Percentiles rank a stretch among this genome's conserved stretches.
Conservation (phyloP, 768 basidiomycete species). For the Phylloporus sp. region DNA sequence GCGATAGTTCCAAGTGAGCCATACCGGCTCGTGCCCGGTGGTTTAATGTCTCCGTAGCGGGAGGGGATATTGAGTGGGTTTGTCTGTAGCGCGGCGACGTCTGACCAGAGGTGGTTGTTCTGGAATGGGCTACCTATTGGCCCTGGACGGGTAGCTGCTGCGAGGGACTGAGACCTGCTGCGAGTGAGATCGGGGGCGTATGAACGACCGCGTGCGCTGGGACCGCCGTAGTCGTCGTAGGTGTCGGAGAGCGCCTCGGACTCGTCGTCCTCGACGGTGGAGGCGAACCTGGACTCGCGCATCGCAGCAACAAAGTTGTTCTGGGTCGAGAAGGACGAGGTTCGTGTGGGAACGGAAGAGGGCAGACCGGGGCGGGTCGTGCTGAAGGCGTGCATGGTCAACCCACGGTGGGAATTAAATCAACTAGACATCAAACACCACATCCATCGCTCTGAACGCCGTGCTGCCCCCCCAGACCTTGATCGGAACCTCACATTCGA, state of each 20-base stretch:
- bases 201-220: constrained; percentile 48
- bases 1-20: constrained; percentile 55
- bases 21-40: constrained; percentile 60
- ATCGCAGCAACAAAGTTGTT: constrained; percentile 62
- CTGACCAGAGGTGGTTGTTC: constrained; percentile 51
- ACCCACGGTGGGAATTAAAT: constrained; percentile 13
- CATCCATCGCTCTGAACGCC: constrained; percentile 73
- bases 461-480: constrained; percentile 88
- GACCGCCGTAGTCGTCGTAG: constrained; percentile 53
- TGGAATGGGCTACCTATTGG: constrained; percentile 48
- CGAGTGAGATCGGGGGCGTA: constrained; percentile 62
- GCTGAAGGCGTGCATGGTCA: constrained; percentile 43
- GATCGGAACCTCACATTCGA: constrained; percentile 92
- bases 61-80: constrained; percentile 56
- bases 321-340: constrained; percentile 62
- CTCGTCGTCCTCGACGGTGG: constrained; percentile 82
- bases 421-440: constrained; percentile 67
- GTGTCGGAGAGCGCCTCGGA: constrained; percentile 59
- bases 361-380: constrained; percentile 37
- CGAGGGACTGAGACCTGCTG: constrained; percentile 75
- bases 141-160: constrained; percentile 50
- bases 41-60: constrained; percentile 61
- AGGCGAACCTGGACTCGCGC: constrained; percentile 66
- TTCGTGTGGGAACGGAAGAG: constrained; percentile 61
- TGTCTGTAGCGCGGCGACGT: constrained; percentile 44